Evolutionary conservation across 129 eudicot genomes (phyloP), one percentile per base, ranked within the genome.

Genomic region (Flaveria bidentis): DNA sequence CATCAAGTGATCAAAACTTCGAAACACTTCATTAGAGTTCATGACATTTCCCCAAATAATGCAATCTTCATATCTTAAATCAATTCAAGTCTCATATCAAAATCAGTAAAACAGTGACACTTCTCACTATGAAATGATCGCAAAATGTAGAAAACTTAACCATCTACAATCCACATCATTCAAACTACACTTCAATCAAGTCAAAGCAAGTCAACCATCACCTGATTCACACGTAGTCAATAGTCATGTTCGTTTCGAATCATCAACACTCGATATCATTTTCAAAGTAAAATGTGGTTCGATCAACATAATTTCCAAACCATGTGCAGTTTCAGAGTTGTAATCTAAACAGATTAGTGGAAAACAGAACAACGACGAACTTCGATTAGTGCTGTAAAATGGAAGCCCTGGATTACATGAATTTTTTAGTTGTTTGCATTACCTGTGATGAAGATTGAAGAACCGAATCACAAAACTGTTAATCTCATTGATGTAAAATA

Each of bases 141-240:
- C 33, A 74, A 45, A 46, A 74, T 45, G 71, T 47, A 75, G 33
- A 62, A 75, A 61, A 62, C 17, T 25, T 50, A 72, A 72, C 23
- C 53, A 20, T 20, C 22, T 20, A 20, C 22, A 20, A 20, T 20
- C 22, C 22, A 20, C 22, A 0, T 20, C 22, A 20, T 20, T 20
- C 22, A 20, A 20, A 20, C 22, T 52, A 67, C 36, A 51, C 66
- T 71, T 64, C 68, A 73, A 73, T 17, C 69, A 71, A 78, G 72
- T 78, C 82, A 61, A 71, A 53, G 33, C 20, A 72, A 73, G 74
- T 80, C 69, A 65, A 73, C 61, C 4, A 73, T 51, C 67, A 72
- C 60, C 64, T 25, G 61, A 33, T 36, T 36, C 41, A 36, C 41
- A 36, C 41, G 41, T 36, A 36, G 41, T 57, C 30, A 22, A 5